A percentile compares a stretch with the other conserved stretches of the same genome.
Conservation (phyloP, 1,139 yeast species). For the Magnusiomyces ingens region DNA sequence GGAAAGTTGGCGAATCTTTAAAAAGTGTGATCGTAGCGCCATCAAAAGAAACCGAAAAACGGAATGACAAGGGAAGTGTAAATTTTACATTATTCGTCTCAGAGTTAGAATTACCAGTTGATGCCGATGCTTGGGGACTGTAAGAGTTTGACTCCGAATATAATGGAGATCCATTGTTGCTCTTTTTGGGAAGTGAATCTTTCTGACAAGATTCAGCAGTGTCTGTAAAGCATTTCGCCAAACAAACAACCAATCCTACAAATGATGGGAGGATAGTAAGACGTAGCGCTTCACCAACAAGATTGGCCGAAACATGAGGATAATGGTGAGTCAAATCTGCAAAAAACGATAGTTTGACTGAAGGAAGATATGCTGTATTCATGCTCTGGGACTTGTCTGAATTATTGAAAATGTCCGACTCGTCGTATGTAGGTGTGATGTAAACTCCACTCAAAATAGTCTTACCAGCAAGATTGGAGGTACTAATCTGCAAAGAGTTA, state of each 20-base stretch:
- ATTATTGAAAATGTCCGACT: constrained; percentile 16
- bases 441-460: constrained; percentile 36
- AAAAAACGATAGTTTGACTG: constrained; percentile 17
- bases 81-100: constrained; percentile 3
- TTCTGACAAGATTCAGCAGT: constrained; percentile 9
- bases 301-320: constrained; percentile 20
- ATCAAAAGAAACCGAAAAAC: constrained; percentile 22
- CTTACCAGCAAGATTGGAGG: constrained; percentile 20
- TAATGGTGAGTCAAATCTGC: constrained; percentile 14
- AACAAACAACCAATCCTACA: constrained; percentile 23
- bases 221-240: constrained; percentile 10
- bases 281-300: constrained; percentile 30
- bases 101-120: not conserved
- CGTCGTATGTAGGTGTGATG: constrained; percentile 26
- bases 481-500: constrained; percentile 35
- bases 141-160: not conserved
- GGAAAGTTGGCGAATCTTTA: constrained; percentile 13
- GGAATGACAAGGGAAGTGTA: constrained; percentile 23
- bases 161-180: not conserved
- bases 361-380: constrained; percentile 32
- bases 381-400: constrained; percentile 19
- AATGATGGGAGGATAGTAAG: constrained; percentile 29
- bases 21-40: constrained; percentile 27
- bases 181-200: not conserved
- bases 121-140: not conserved